phyloP scores from a whole-genome alignment of 495 filamentous ascomycete genomes.

The Bacidia gigantensis region DNA sequence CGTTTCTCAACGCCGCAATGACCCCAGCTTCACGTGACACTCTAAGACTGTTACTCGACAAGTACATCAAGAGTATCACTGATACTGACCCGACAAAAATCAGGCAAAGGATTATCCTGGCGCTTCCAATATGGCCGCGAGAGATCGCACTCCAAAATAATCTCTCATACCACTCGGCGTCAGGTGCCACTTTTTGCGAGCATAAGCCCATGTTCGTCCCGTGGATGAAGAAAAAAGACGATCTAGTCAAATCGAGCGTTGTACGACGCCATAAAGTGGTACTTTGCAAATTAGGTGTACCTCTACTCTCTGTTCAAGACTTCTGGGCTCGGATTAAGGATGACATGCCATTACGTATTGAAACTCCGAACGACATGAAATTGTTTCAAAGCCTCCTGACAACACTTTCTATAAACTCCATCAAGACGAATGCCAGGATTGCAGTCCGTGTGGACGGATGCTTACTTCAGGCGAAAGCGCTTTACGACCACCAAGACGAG shows the following conservation, averaged over 20 bases:
- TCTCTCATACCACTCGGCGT: background rate
- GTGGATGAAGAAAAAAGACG: slow-evolving; percentile 1
- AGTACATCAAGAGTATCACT: no score
- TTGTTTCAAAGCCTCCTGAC: background rate
- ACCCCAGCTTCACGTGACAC: no score
- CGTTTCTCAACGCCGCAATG: slow-evolving; percentile 3
- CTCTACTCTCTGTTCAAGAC: background rate
- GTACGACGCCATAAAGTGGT: background rate
- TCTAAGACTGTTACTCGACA: no score
- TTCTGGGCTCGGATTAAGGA: slow-evolving; percentile 5
- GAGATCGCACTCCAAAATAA: no score
- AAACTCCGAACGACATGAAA: background rate
- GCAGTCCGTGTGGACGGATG: background rate
- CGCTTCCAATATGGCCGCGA: slow-evolving; percentile 10
- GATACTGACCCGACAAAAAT: no score
- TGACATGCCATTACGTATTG: slow-evolving; percentile 1
- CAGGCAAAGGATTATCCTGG: no score
- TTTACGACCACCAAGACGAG: slow-evolving; percentile 7
- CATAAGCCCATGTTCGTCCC: slow-evolving; percentile 6
- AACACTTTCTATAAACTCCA: background rate
- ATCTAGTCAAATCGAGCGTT: slow-evolving; percentile 3
- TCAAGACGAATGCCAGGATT: background rate
- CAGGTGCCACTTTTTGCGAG: background rate
- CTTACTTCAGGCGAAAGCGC: background rate
- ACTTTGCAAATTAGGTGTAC: background rate